These are phyloP conservation scores for Vitis labrusca DNA, from an alignment of 164 flowering plant genomes.

Conservation along the genomic window DNA sequence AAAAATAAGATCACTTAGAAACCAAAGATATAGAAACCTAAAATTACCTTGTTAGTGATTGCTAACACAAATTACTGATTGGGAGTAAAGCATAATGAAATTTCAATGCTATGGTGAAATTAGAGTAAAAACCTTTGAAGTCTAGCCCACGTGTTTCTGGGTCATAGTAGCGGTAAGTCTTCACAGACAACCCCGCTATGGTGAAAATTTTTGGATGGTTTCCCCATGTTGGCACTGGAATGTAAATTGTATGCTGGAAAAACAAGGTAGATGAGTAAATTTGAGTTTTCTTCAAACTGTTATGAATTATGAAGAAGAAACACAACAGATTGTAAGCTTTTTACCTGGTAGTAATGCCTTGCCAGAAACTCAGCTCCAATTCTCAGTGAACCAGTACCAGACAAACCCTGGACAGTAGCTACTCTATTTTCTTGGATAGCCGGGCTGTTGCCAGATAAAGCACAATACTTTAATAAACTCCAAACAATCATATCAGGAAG, in stretches of 20 bases:
- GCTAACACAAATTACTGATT: too few relatives aligned
- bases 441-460: slow-evolving; percentile 46
- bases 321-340: not conserved
- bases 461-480: not conserved
- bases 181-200: not conserved
- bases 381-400: slow-evolving; percentile 96
- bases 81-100: too few relatives aligned
- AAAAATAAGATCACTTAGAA: too few relatives aligned
- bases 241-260: not conserved
- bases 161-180: slow-evolving; percentile 4
- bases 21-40: too few relatives aligned
- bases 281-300: too few relatives aligned
- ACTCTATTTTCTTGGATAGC: slow-evolving; percentile 88
- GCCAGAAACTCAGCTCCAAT: slow-evolving; percentile 96
- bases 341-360: slow-evolving; percentile 78
- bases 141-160: slow-evolving; percentile 1
- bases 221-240: not conserved
- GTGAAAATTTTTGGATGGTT: slow-evolving; percentile 3
- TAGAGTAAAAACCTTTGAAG: not conserved
- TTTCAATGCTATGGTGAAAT: too few relatives aligned
- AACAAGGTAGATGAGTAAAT: not conserved
- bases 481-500: not conserved
- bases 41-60: too few relatives aligned
- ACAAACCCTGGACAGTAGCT: slow-evolving; percentile 86
- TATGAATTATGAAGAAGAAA: too few relatives aligned